Conservation (phyloP, 345 rosid species). For the Gossypium anomalum region DNA sequence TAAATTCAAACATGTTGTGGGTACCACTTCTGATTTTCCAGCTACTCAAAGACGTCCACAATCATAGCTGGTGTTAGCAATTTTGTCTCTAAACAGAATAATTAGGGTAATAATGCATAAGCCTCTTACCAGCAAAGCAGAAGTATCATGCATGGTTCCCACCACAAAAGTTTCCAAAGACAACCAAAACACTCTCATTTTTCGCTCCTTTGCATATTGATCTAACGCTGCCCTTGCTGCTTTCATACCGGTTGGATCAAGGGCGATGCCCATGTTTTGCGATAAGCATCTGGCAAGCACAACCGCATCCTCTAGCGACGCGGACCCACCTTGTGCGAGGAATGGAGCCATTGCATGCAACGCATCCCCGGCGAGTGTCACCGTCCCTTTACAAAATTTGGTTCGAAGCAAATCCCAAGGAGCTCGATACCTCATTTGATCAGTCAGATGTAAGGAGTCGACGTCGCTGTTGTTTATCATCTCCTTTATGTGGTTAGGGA, state of each 20-base stretch:
- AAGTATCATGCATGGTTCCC: slow-evolving; percentile 25
- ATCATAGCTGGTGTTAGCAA: slow-evolving; percentile 33
- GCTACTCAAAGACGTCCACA: slow-evolving; percentile 26
- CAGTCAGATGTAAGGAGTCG: slow-evolving; percentile 30
- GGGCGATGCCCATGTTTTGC: slow-evolving; percentile 12
- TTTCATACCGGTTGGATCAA: neutral
- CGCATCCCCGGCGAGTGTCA: slow-evolving; percentile 51
- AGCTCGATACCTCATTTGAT: slow-evolving; percentile 33
- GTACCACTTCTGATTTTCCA: neutral
- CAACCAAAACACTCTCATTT: slow-evolving; percentile 37
- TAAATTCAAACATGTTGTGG: neutral
- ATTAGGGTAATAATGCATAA: slow-evolving; percentile 15
- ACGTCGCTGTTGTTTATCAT: slow-evolving; percentile 35
- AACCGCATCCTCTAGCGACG: slow-evolving; percentile 46
- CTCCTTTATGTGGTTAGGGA: slow-evolving; percentile 37
- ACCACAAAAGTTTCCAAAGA: slow-evolving; percentile 39
- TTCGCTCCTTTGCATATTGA: slow-evolving; percentile 40
- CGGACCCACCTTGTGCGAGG: slow-evolving; percentile 47
- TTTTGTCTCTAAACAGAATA: slow-evolving; percentile 31
- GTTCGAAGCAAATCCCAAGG: slow-evolving; percentile 38
- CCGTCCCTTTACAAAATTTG: slow-evolving; percentile 36
- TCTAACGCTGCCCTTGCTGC: slow-evolving; percentile 33
- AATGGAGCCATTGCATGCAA: slow-evolving; percentile 57
- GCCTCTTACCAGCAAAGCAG: slow-evolving; percentile 20
- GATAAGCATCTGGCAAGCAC: slow-evolving; percentile 49